These are phyloP conservation scores for Wickerhamiella vanderwaltii DNA, from an alignment of 805 yeast genomes.

Conservation along the genomic window DNA sequence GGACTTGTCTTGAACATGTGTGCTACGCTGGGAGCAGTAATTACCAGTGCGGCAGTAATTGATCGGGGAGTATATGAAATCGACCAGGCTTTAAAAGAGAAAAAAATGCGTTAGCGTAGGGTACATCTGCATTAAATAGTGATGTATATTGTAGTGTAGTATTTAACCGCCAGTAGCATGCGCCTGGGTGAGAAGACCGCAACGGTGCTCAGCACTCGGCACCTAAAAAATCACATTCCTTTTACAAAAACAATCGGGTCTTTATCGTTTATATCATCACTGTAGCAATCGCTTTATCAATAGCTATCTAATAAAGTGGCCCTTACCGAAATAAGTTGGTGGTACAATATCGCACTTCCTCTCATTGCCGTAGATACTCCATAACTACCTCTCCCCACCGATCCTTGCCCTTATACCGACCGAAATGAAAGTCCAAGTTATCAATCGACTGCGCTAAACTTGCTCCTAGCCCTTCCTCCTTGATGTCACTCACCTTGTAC, in stretches of 20 bases:
- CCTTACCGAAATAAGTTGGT: no score
- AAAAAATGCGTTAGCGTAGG: conserved; percentile 1
- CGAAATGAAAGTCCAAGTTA: conserved; percentile 23
- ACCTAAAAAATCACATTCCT: no score
- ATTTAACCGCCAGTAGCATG: no score
- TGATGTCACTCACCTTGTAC: conserved; percentile 38
- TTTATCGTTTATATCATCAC: no score
- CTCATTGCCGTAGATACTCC: conserved; percentile 13
- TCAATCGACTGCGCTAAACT: conserved; percentile 51
- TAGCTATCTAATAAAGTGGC: no score
- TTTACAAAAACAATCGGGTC: no score
- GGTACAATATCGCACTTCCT: no score
- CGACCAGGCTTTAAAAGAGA: conserved; percentile 40
- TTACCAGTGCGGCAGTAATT: conserved; percentile 80
- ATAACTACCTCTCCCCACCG: conserved; percentile 19
- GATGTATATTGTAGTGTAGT: no score
- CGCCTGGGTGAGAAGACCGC: no score
- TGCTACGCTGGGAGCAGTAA: conserved; percentile 84
- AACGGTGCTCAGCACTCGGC: no score
- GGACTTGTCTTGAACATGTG: conserved; percentile 37
- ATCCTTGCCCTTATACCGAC: conserved; percentile 18
- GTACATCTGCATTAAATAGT: no score
- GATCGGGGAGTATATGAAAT: conserved; percentile 87
- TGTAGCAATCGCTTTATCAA: no score
- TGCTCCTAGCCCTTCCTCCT: conserved; percentile 36